Evolutionary conservation across 2,329 filamentous ascomycete genomes (phyloP), one percentile per base, ranked within the genome.

Genomic region (Myotisia sp.): DNA sequence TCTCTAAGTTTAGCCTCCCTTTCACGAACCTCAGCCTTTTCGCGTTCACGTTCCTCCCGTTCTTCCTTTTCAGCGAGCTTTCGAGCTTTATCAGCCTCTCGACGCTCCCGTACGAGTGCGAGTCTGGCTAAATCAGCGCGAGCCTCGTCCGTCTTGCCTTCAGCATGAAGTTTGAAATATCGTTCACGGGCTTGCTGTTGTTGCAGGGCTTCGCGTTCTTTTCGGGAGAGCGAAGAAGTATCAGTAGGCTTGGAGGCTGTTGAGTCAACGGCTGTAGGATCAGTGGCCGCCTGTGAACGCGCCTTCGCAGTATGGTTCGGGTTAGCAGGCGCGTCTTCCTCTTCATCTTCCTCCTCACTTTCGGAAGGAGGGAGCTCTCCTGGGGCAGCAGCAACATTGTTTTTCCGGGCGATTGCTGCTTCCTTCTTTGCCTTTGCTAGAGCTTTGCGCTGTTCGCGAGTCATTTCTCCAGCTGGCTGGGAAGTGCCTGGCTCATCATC

Each of bases 131-230:
- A 53, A 59, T 98, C 90, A 4, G 82, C 78, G 55, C 83, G 79
- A 30, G 87, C 86, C 67, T 94, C 82, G 41, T 98, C 90, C 28
- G 90, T 95, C 74, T 95, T 95, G 50, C 87, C 87, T 52, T 85
- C 80, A 37, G 85, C 82, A 51, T 94, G 87, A 48, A 94, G 59
- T 62, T 92, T 92, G 66, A 84, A 73, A 53, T 93, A 94, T 46
- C 76, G 71, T 65, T 93, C 86, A 57, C 85, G 86, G 19, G 83
- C 84, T 54, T 87, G 80, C 42, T 79, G 77, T 1, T 86, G 86
- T 62, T 93, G 80, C 21, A 90, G 52, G 2, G 86, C 81, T 64
- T 95, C 78, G 13, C 76, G 63, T 63, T 82, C 78, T 19, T 74
- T 68, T 32, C 78, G 67, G 23, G 71, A 76, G 29, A 82, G 59